Evolutionary conservation across 257 asterid species (phyloP), one percentile per base, ranked within the genome.

Genomic region (Sherardia arvensis): DNA sequence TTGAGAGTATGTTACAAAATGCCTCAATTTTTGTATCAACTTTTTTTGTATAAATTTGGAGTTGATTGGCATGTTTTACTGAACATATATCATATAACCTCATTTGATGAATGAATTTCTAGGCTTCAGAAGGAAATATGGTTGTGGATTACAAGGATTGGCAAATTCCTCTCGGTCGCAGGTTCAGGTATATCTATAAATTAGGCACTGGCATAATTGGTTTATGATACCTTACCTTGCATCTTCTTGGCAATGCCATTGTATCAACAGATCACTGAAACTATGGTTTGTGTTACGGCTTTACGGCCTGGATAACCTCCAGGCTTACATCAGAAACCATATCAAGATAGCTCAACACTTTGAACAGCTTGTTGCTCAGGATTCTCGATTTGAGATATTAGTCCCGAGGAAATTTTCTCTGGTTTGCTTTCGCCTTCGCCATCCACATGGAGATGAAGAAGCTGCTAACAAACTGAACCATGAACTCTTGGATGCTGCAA

Each of bases 121-220:
- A 92, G 97, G 95, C 95, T 65, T 92, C 97, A 71, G 85, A 87
- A 79, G 81, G 23, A 38, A 84, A 79, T 77, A 33, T 68, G 88
- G 99, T 92, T 66, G 91, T 92, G 62, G 99, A 92, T 77, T 92
- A 87, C 87, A 92, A 89, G 81, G 99, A 92, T 69, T 92, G 99
- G 99, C 99, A 92, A 80, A 83, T 89, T 73, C 97, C 95, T 64
- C 81, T 92, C 54, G 96, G 99, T 53, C 97, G 99, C 73, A 80
- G 97, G 77, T 92, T 92, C 85, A 87, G 99, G 99, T 89, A 51
- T 57, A 30, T 40, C 48, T 2, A 11, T 40, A 40, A 40, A 40
- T 9, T 4, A 21, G 18, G 15, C 12, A 53, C 0, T 21, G 38
- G 15, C 53, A 15, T 32, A 26, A 21, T 43, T 57, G 20, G 33